These are phyloP conservation scores for Aspergillus ostianus DNA, from an alignment of 495 filamentous ascomycete species.

Conservation along the genomic window DNA sequence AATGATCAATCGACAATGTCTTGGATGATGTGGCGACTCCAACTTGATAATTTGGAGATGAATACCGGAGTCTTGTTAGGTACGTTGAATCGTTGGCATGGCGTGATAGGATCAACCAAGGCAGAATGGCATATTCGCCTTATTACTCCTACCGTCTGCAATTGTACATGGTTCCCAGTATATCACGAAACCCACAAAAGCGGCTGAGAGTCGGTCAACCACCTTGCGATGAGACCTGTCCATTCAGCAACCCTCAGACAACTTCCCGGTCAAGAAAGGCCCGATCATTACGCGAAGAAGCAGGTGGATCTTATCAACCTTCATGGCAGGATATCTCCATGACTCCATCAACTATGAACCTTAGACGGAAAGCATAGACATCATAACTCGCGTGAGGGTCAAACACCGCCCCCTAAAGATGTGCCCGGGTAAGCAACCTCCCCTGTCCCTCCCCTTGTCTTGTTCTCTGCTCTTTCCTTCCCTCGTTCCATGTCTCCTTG, in stretches of 20 bases:
- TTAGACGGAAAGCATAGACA: not conserved
- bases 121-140: not conserved
- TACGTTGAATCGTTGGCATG: not conserved
- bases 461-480: no score
- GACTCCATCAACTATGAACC: not conserved
- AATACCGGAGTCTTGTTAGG: not conserved
- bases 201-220: not conserved
- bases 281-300: not conserved
- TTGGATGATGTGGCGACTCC: not conserved
- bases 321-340: not conserved
- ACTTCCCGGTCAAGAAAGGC: not conserved
- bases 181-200: not conserved
- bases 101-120: not conserved
- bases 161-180: not conserved
- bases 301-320: not conserved
- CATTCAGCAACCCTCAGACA: not conserved
- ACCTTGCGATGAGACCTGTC: not conserved
- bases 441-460: not conserved
- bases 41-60: not conserved
- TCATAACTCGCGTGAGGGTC: not conserved
- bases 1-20: not conserved
- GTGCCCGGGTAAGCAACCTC: not conserved
- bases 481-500: slow-evolving; percentile 37
- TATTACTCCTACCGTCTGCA: no score
- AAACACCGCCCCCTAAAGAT: not conserved